Conservation (phyloP, 2,329 filamentous ascomycete genomes). For the Trichothecium roseum region DNA sequence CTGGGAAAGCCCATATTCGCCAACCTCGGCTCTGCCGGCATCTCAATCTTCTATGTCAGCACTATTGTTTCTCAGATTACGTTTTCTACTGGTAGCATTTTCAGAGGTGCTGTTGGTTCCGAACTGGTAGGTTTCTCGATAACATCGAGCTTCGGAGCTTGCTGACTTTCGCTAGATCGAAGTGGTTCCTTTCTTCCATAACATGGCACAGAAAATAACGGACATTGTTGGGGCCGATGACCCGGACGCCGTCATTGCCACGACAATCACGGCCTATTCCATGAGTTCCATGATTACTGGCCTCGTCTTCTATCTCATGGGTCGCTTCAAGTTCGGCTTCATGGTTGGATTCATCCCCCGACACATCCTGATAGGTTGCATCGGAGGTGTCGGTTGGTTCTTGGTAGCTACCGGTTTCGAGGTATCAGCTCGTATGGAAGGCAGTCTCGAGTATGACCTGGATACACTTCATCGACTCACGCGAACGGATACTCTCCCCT, state of each 20-base stretch:
- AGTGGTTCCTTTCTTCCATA: slow-evolving; percentile 97
- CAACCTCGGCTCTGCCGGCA: slow-evolving; percentile 79
- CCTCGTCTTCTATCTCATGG: slow-evolving; percentile 83
- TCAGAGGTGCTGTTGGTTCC: slow-evolving; percentile 84
- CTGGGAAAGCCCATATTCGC: slow-evolving; percentile 79
- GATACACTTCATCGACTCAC: slow-evolving; percentile 68
- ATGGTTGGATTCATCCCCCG: slow-evolving; percentile 95
- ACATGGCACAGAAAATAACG: slow-evolving; percentile 89
- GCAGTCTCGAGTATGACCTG: slow-evolving; percentile 72
- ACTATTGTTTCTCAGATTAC: slow-evolving; percentile 89
- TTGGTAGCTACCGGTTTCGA: slow-evolving; percentile 85
- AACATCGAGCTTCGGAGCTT: background rate
- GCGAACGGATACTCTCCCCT: slow-evolving; percentile 59
- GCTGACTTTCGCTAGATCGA: slow-evolving; percentile 53
- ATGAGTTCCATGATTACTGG: slow-evolving; percentile 87
- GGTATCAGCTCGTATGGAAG: slow-evolving; percentile 80
- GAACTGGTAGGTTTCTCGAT: slow-evolving; percentile 58
- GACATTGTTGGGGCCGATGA: slow-evolving; percentile 67
- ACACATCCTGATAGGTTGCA: slow-evolving; percentile 93
- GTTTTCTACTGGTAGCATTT: slow-evolving; percentile 79
- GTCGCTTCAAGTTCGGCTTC: slow-evolving; percentile 76
- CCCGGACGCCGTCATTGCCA: slow-evolving; percentile 79
- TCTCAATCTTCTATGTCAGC: slow-evolving; percentile 98
- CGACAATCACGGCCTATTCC: slow-evolving; percentile 85
- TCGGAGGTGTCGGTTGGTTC: slow-evolving; percentile 95